These are phyloP conservation scores for sorghum (Sorghum bicolor) DNA, from an alignment of 176 grass and related monocot genomes.

Conservation along the genomic window Sorghum_bicolor_NCBIv3 NC_012876.2:63397501-63398000, in stretches of 20 bases:
- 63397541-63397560: conserved; percentile 83
- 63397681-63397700: conserved; percentile 32
- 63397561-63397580: conserved; percentile 90
- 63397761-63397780: neutral
- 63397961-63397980: neutral
- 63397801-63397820: conserved; percentile 26
- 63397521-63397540: conserved; percentile 45
- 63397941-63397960: neutral
- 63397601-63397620: conserved; percentile 96
- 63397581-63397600: conserved; percentile 88
- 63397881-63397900: neutral
- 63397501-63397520: conserved; percentile 25
- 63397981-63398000: neutral
- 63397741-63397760: conserved; percentile 28
- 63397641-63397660: conserved; percentile 46
- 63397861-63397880: conserved; percentile 2
- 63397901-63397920: neutral
- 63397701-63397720: neutral
- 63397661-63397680: conserved; percentile 30
- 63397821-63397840: conserved; percentile 6
- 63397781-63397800: conserved; percentile 22
- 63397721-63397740: conserved; percentile 23
- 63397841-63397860: conserved; percentile 10
- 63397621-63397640: conserved; percentile 60
- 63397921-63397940: neutral